Base-by-base conservation (phyloP, 371 early-diverging fungal genomes). In the Massospora cicadina region DNA sequence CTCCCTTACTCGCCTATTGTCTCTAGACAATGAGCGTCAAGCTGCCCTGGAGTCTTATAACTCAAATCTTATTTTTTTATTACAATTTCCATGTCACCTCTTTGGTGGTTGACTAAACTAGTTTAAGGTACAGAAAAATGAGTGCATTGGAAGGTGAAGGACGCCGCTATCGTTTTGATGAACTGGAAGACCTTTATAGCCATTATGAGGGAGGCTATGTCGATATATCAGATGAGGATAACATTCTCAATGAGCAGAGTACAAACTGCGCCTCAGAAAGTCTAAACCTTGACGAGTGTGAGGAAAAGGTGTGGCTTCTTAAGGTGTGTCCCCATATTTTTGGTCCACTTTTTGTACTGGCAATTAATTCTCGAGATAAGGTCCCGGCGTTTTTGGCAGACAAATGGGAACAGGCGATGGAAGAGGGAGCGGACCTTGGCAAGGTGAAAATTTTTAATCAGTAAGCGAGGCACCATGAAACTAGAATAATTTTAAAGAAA, bases 361-460 rank as follows among this genome's bases (percentile, higher is more conserved):
- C n/a, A n/a, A n/a, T n/a, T n/a, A n/a, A n/a, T n/a, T n/a, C n/a
- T n/a, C n/a, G n/a, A n/a, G n/a, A 5, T 25, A 2, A 57, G 57
- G 57, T 57, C 28, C 57, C 57, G 23, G 21, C 23, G 5, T 57
- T 25, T 27, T 27, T 57, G 26, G 57, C 57, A n/a, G 57, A 57
- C 28, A 27, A n/a, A 25, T 57, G 57, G 57, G 57, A 57, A 25
- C 10, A 27, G 23, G 57, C 57, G 10, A 25, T 57, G 57, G 21
- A 57, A 57, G 57, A 57, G 21, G 57, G 57, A 27, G 28, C 25
- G 3, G 57, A 57, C 23, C 23, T 57, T 57, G 57, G 57, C 28
- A 57, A 57, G 57, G 5, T 57, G 25, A 57, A 57, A 57, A 5
- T 25, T 57, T 57, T 21, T 26, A 25, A n/a, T n/a, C 23, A 27